These are phyloP conservation scores for Tripterygium wilfordii DNA, from an alignment of 177 flowering plant genomes.

Conservation along the genomic window DNA sequence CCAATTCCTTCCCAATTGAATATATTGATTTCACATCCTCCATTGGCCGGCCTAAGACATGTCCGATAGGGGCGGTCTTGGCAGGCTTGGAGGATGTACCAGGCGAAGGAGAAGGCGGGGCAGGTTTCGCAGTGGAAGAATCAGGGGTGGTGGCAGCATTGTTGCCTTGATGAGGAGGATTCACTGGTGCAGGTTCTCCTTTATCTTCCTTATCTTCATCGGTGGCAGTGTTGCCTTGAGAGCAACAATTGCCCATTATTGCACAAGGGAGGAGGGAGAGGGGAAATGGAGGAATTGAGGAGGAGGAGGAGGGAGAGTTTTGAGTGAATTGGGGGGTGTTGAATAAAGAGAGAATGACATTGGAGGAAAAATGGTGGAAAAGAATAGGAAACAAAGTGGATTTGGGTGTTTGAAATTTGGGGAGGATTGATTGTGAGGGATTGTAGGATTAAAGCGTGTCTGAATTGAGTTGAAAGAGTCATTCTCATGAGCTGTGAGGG, in stretches of 20 bases:
- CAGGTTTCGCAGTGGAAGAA: slow-evolving; percentile 6
- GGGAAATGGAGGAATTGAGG: too few species aligned
- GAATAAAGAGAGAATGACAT: slow-evolving; percentile 3
- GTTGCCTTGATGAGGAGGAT: not conserved
- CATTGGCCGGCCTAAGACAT: slow-evolving; percentile 75
- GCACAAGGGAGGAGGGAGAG: too few species aligned
- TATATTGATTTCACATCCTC: slow-evolving; percentile 52
- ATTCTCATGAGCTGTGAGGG: not conserved
- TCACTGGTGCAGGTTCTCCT: not conserved
- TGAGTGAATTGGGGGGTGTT: too few species aligned
- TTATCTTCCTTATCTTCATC: slow-evolving; percentile 6
- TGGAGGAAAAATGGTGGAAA: not conserved
- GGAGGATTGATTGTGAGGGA: slow-evolving; percentile 35
- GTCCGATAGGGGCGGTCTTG: slow-evolving; percentile 36
- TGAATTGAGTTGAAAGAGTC: slow-evolving; percentile 3
- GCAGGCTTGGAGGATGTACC: slow-evolving; percentile 22
- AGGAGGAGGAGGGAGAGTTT: too few species aligned
- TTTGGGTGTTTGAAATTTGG: slow-evolving; percentile 3
- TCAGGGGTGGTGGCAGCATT: slow-evolving; percentile 3
- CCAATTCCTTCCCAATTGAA: slow-evolving; percentile 70
- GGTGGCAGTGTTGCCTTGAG: slow-evolving; percentile 25
- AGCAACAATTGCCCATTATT: slow-evolving; percentile 67
- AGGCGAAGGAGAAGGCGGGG: slow-evolving; percentile 11
- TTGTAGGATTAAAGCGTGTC: slow-evolving; percentile 21
- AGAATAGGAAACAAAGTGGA: slow-evolving; percentile 16